These are phyloP conservation scores for Allium cepa DNA, from an alignment of 106 monocot genomes.

Conservation along the genomic window DNA sequence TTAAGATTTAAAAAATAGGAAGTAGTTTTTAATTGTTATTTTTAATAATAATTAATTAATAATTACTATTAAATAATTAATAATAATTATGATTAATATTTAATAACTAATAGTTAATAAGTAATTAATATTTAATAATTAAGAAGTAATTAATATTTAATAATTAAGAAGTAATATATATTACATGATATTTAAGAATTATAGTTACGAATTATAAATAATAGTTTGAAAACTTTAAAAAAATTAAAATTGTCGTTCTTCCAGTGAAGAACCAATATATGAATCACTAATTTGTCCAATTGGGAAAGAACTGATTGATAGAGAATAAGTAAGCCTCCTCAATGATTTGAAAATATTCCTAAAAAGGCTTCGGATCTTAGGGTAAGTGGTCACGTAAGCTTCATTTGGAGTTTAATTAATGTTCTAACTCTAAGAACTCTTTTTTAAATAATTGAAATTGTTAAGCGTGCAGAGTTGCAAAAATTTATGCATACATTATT, in stretches of 20 bases:
- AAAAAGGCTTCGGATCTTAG: conserved; percentile 86
- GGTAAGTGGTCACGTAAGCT: conserved; percentile 22
- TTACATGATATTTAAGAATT: no score
- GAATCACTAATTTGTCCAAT: conserved; percentile 58
- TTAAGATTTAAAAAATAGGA: no score
- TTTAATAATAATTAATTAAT: no score
- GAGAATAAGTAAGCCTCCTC: conserved; percentile 84
- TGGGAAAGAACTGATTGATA: conserved; percentile 85
- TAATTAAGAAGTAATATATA: no score
- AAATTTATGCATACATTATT: conserved; percentile 85
- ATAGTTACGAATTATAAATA: no score
- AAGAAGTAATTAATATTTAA: no score
- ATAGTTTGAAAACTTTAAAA: no score
- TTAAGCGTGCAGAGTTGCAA: conserved; percentile 88
- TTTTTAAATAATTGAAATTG: conserved; percentile 87
- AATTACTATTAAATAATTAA: no score
- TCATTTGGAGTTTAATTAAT: neutral
- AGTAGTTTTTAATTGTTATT: no score
- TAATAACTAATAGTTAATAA: no score
- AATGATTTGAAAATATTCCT: conserved; percentile 86
- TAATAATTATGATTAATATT: no score
- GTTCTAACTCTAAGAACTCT: neutral
- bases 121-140: no score
- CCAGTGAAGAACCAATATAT: conserved; percentile 73
- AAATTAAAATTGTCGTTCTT: conserved; percentile 76